Percentiles rank a stretch among this genome's conserved stretches.
Conservation (phyloP, 345 rosid species). For the Sonneratia alba region DNA sequence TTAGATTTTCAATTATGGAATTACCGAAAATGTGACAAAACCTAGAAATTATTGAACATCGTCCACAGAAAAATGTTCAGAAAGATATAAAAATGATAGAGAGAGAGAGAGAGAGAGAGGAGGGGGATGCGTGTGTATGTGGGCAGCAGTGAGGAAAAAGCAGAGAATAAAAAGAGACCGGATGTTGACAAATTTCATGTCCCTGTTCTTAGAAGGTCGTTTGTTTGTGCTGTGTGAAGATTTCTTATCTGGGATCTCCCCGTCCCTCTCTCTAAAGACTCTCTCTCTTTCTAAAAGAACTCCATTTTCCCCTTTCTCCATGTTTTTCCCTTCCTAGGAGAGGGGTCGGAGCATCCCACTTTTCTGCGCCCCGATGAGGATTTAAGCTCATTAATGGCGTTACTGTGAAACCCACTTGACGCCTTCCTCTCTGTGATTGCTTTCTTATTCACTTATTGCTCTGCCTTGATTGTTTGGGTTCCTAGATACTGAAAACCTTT, state of each 20-base stretch:
- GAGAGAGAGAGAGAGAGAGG: slow-evolving; percentile 2
- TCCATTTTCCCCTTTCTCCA: slow-evolving; percentile 40
- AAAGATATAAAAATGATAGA: background rate
- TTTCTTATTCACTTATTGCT: background rate
- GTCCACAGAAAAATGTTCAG: too few species aligned
- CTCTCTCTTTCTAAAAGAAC: slow-evolving; percentile 28
- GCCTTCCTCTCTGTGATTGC: background rate
- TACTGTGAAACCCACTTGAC: background rate
- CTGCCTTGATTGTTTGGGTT: background rate
- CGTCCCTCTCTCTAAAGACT: slow-evolving; percentile 15
- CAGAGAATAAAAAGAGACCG: slow-evolving; percentile 66
- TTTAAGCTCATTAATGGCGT: slow-evolving; percentile 2
- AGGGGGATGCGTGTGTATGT: background rate
- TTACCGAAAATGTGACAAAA: too few species aligned
- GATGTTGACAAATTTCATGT: slow-evolving; percentile 93
- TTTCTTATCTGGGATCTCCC: slow-evolving; percentile 58
- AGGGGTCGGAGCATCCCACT: too few species aligned
- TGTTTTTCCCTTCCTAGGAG: slow-evolving; percentile 8
- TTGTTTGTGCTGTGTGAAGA: slow-evolving; percentile 65
- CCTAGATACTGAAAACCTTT: background rate
- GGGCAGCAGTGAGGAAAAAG: slow-evolving; percentile 33
- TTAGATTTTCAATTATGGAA: too few species aligned
- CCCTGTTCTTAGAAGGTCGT: slow-evolving; percentile 78
- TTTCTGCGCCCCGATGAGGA: slow-evolving; percentile 21
- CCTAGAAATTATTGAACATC: too few species aligned